These are phyloP conservation scores for Fusarium sp. DNA, from an alignment of 2,329 filamentous ascomycete genomes.

Conservation along the genomic window DNA sequence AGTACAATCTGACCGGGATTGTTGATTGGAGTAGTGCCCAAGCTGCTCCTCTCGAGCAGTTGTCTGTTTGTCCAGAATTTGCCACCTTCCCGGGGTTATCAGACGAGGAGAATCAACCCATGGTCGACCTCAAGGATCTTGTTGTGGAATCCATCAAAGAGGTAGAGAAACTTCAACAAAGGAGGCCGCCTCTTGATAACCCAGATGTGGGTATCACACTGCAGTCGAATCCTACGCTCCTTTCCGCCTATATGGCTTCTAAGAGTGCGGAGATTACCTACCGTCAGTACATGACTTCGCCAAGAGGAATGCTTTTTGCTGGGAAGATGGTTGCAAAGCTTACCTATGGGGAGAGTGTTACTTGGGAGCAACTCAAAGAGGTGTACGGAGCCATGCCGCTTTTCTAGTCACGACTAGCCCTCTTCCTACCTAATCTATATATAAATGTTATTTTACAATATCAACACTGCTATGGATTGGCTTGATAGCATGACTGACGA, in stretches of 20 bases:
- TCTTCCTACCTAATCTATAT: too few species aligned
- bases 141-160: conserved; percentile 27
- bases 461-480: too few species aligned
- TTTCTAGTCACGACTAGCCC: conserved; percentile 1
- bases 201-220: background rate
- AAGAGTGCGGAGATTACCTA: conserved; percentile 33
- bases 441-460: too few species aligned
- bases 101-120: conserved; percentile 41
- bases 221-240: conserved; percentile 16
- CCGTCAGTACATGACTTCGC: conserved; percentile 40
- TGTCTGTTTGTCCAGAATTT: conserved; percentile 51
- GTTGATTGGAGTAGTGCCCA: conserved; percentile 53
- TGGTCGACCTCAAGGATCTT: conserved; percentile 33
- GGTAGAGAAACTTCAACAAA: conserved; percentile 19
- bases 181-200: conserved; percentile 19
- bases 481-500: too few species aligned
- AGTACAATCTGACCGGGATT: conserved; percentile 53
- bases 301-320: conserved; percentile 31
- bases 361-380: conserved; percentile 42
- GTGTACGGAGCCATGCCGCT: conserved; percentile 35
- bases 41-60: conserved; percentile 50
- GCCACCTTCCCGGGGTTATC: conserved; percentile 45
- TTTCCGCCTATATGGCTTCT: conserved; percentile 40
- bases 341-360: conserved; percentile 35
- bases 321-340: conserved; percentile 34